Evolutionary conservation across 345 rosid species (phyloP).

Genomic region (Populus davidiana): DNA sequence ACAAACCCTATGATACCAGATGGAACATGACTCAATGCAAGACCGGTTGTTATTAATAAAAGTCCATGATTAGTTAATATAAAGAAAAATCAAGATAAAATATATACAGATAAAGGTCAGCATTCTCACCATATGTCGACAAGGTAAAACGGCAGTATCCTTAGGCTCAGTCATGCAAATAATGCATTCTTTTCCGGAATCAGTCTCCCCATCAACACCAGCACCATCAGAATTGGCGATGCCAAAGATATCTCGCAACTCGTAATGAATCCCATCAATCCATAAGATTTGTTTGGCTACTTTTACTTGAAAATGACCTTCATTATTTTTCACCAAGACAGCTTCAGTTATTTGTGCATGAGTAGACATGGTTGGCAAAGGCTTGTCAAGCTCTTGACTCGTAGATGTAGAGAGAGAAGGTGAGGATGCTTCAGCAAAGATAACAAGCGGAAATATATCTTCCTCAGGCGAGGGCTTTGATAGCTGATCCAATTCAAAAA

Average conservation of each 20-base stretch:
- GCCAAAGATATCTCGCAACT: slow-evolving; percentile 47
- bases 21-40: neutral
- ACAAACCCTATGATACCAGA: neutral
- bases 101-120: neutral
- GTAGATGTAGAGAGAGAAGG: slow-evolving; percentile 15
- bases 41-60: neutral
- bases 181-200: slow-evolving; percentile 40
- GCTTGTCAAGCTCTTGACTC: slow-evolving; percentile 11
- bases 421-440: slow-evolving; percentile 34
- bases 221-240: slow-evolving; percentile 24
- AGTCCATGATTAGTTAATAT: neutral
- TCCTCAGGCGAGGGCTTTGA: slow-evolving; percentile 29
- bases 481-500: slow-evolving; percentile 32
- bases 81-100: neutral
- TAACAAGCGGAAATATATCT: slow-evolving; percentile 37
- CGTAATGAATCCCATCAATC: slow-evolving; percentile 37
- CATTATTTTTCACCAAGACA: slow-evolving; percentile 26
- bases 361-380: slow-evolving; percentile 15
- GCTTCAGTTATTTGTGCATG: slow-evolving; percentile 46
- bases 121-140: slow-evolving; percentile 50
- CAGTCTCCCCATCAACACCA: slow-evolving; percentile 25
- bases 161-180: slow-evolving; percentile 50
- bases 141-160: slow-evolving; percentile 44
- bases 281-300: slow-evolving; percentile 42
- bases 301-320: slow-evolving; percentile 35